Evolutionary conservation across 164 flowering plant species (phyloP), one percentile per base, ranked within the genome.

Genomic region (Annona cherimola): DNA sequence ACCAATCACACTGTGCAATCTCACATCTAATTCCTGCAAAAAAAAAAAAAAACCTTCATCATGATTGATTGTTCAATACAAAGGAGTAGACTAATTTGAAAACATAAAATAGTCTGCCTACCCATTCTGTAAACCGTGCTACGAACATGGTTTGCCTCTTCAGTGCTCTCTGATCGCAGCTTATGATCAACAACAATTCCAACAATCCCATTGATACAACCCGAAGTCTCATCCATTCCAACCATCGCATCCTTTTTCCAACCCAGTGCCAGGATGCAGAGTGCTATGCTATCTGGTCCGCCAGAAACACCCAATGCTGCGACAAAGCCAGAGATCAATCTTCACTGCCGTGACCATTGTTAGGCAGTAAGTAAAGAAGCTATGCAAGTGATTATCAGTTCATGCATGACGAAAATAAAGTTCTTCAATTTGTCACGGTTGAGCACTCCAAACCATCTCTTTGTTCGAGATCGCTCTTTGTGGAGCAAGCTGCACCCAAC

Each of bases 221-320:
- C 85, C 59, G 75, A 72, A 8, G 50, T 68, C 43, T 73, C 76
- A 59, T 66, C 66, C 19, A 42, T 71, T 43, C 74, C 77, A 76
- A 75, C 44, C 50, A 54, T 66, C 43, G 83, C 84, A 35, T 79
- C 79, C 2, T 63, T 75, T 77, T 92, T 94, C 98, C 98, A 94
- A 42, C 44, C 77, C 44, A 93, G 87, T 11, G 96, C 80, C 45
- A 94, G 73, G 50, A 84, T 83, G 72, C 96, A 92, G 3, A 94
- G 78, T 0, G 96, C 97, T 79, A 94, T 84, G 74, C 98, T 94
- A 69, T 94, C 98, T 6, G 96, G 89, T 4, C 98, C 98, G 3
- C 98, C 98, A 39, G 97, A 90, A 7, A 94, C 98, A 26, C 93
- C 98, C 44, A 94, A 18, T 61, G 97, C 98, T 93, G 80, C 59